A percentile compares a stretch with the other conserved stretches of the same genome.
Evolutionary conservation across 176 grass and related monocot species (phyloP).

Genomic region (Alloteropsis semialata): DNA sequence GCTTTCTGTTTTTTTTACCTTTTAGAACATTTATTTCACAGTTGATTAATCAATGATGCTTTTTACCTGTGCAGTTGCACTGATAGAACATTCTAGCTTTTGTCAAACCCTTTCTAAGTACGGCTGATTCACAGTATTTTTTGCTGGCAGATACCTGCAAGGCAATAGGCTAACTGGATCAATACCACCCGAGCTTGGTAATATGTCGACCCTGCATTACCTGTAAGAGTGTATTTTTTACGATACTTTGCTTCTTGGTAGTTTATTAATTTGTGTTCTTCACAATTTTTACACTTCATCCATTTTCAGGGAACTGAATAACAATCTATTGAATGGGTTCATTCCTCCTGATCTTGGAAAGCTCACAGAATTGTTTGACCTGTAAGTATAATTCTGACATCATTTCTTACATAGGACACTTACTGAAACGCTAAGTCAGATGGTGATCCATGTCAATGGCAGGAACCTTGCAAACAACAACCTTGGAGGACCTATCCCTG

Average conservation of each 20-base stretch:
- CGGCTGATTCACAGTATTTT: constrained; percentile 1
- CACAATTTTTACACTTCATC: constrained; percentile 18
- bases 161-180: constrained; percentile 67
- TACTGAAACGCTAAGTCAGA: constrained; percentile 12
- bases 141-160: constrained; percentile 70
- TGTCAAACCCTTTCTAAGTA: not conserved
- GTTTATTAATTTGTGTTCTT: not conserved
- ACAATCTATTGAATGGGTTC: constrained; percentile 66
- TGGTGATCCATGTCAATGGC: not conserved
- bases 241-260: not conserved
- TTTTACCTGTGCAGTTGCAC: not conserved
- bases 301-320: constrained; percentile 77
- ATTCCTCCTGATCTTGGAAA: constrained; percentile 97
- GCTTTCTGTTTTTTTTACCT: not conserved
- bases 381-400: constrained; percentile 53
- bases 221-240: constrained; percentile 46
- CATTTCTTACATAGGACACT: not conserved
- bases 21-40: not conserved
- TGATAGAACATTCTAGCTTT: not conserved
- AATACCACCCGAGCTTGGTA: constrained; percentile 90
- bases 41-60: not conserved
- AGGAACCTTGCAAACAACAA: constrained; percentile 95
- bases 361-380: constrained; percentile 80
- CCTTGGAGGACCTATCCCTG: constrained; percentile 79
- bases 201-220: constrained; percentile 95